Conservation (phyloP, 1,139 yeast species). For the Sugiyamaella paludigena region DNA sequence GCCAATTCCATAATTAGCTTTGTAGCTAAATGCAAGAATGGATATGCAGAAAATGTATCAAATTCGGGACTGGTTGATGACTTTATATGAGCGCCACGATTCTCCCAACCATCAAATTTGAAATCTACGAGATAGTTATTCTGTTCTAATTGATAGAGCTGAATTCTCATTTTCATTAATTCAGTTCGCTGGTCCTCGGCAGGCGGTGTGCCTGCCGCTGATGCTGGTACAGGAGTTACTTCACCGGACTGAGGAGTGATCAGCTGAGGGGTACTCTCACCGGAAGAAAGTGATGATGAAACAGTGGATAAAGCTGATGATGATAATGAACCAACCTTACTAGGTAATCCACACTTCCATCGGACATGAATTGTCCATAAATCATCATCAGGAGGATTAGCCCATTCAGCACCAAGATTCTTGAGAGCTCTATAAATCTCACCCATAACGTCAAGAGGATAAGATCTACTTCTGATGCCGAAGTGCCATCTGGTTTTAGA, state of each 20-base stretch:
- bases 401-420: conserved; percentile 97
- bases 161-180: conserved; percentile 95
- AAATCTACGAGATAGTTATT: conserved; percentile 95
- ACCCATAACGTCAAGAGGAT: conserved; percentile 98
- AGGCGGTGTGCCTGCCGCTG: neutral
- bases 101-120: conserved; percentile 97
- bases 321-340: conserved; percentile 23
- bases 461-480: conserved; percentile 93
- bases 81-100: conserved; percentile 23
- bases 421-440: conserved; percentile 93
- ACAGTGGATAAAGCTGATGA: conserved; percentile 1
- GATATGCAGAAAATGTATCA: conserved; percentile 86
- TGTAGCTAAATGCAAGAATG: conserved; percentile 89
- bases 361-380: conserved; percentile 97
- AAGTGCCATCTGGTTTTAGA: conserved; percentile 98
- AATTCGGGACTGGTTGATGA: conserved; percentile 33
- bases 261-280: conserved; percentile 11
- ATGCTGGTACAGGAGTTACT: conserved; percentile 7
- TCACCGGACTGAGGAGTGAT: conserved; percentile 6
- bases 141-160: conserved; percentile 91
- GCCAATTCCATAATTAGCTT: conserved; percentile 94
- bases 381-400: conserved; percentile 85
- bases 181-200: conserved; percentile 49
- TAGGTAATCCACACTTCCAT: conserved; percentile 72
- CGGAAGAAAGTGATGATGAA: conserved; percentile 6